These are phyloP conservation scores for Paspalum notatum DNA, from an alignment of 176 grass and related monocot genomes.

Conservation along the genomic window DNA sequence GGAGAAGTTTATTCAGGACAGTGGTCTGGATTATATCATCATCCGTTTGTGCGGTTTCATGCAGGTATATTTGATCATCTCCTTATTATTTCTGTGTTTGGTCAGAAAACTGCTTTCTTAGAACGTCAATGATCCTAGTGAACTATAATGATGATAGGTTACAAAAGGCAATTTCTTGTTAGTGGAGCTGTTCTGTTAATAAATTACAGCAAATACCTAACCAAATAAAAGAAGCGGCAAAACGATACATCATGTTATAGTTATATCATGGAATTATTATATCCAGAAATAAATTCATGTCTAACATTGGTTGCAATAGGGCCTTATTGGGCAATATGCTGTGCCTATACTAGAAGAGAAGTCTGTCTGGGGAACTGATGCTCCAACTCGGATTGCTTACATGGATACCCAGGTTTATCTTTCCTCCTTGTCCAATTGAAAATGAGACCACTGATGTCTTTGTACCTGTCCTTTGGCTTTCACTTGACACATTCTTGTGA, in stretches of 20 bases:
- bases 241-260: not conserved
- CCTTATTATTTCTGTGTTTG: slow-evolving; percentile 20
- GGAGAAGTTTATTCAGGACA: slow-evolving; percentile 96
- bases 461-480: slow-evolving; percentile 33
- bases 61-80: slow-evolving; percentile 62
- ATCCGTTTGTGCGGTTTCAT: slow-evolving; percentile 97
- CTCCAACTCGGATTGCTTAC: slow-evolving; percentile 96
- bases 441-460: not conserved
- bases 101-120: slow-evolving; percentile 22
- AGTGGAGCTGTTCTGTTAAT: not conserved
- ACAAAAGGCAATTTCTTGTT: slow-evolving; percentile 20
- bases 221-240: slow-evolving; percentile 1
- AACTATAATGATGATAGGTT: slow-evolving; percentile 26
- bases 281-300: slow-evolving; percentile 34
- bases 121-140: slow-evolving; percentile 9
- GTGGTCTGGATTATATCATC: slow-evolving; percentile 72
- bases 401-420: slow-evolving; percentile 91
- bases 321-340: slow-evolving; percentile 97
- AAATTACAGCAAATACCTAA: not conserved
- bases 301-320: slow-evolving; percentile 54
- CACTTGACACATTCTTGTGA: slow-evolving; percentile 37
- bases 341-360: slow-evolving; percentile 99
- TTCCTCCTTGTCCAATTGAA: slow-evolving; percentile 25
- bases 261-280: slow-evolving; percentile 20
- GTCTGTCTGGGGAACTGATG: slow-evolving; percentile 99